Base-by-base conservation (phyloP, 371 early-diverging fungal genomes). In the Mortierella sp. region DNA sequence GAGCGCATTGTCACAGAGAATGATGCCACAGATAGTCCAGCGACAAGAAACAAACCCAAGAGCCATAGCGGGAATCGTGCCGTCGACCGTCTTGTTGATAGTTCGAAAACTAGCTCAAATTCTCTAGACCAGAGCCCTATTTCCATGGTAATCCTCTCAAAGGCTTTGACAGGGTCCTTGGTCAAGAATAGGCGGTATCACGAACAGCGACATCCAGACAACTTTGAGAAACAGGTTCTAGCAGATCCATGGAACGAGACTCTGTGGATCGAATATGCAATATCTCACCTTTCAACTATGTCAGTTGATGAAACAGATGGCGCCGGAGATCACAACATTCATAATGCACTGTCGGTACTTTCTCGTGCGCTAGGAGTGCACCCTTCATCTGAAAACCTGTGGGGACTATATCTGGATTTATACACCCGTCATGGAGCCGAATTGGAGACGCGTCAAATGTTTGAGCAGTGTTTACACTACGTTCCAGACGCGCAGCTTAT, bases 321-420 rank as follows among this genome's bases (percentile, higher is more conserved):
- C 11, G 60, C 40, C 1, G 58, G 57, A 13, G 60, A 48, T 10
- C 43, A 19, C 4, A 41, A 15, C 9, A 36, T 73, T 40, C 64
- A 50, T 33, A 48, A 45, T 7, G 57, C 76, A 2, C n/a, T 72
- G 4, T 16, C 2, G 1, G 48, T 72, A 9, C 68, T 80, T 10
- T 33, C 76, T 3, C 61, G 68, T 15, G 75, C 65, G 0, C 41
- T 80, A 4, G 47, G 32, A 9, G 6, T 45, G 15, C 40, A 62
- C 41, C 75, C 75, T n/a, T 21, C n/a, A 7, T 72, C 72, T 3
- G 81, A 80, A 32, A 24, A 22, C 16, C 52, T 80, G 1, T 80
- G 81, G 81, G 66, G 72, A 33, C 21, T 75, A 41, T 70, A 72
- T 45, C 16, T 80, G 50, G 81, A 80, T 47, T 38, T 80, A 50